Conservation (phyloP, 1,139 yeast genomes). For the Wickerhamomyces sp. region DNA sequence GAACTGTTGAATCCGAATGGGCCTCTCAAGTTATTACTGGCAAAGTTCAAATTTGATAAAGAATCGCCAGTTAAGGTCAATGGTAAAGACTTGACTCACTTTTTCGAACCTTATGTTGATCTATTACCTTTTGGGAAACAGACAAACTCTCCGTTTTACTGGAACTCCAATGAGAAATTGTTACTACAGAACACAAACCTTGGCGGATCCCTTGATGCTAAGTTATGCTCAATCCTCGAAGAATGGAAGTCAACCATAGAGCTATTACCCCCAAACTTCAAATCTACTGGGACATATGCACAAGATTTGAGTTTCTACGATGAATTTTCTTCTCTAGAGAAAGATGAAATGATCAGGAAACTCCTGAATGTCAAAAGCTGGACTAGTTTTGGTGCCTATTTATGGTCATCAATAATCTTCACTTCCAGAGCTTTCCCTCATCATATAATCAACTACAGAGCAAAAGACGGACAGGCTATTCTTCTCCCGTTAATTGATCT, state of each 20-base stretch:
- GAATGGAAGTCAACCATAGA: conserved; percentile 26
- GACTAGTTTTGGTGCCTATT: conserved; percentile 53
- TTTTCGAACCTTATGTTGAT: conserved; percentile 44
- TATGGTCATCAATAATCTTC: conserved; percentile 64
- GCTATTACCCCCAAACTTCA: conserved; percentile 6
- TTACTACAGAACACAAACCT: conserved; percentile 61
- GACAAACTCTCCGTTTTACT: conserved; percentile 57
- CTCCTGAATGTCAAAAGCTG: conserved; percentile 26
- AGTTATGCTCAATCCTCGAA: conserved; percentile 26
- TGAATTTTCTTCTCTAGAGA: background rate
- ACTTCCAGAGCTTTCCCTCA: conserved; percentile 72
- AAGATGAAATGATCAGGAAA: conserved; percentile 4
- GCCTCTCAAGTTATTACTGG: conserved; percentile 43
- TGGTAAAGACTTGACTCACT: conserved; percentile 8
- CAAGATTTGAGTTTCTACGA: conserved; percentile 9
- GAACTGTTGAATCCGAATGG: conserved; percentile 31
- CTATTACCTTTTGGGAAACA: conserved; percentile 46
- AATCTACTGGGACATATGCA: background rate
- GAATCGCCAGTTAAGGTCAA: conserved; percentile 24
- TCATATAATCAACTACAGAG: conserved; percentile 31
- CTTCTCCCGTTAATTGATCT: conserved; percentile 68
- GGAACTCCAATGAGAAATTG: conserved; percentile 46
- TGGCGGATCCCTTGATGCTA: conserved; percentile 30
- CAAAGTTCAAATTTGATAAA: conserved; percentile 33
- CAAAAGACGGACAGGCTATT: conserved; percentile 46